phyloP scores from a whole-genome alignment of 257 asterid species.

The Phtheirospermum japonicum region DNA sequence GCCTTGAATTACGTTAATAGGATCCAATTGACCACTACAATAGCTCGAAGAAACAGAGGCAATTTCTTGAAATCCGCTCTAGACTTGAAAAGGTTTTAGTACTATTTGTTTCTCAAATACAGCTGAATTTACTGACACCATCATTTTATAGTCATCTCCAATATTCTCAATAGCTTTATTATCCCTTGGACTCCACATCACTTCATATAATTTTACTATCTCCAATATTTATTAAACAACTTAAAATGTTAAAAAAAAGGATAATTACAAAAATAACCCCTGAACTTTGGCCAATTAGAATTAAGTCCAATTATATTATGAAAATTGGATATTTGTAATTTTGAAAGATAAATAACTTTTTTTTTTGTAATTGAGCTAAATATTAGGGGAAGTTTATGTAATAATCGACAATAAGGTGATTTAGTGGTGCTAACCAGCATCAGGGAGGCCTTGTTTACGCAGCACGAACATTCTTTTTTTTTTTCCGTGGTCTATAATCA shows the following conservation, averaged over 20 bases:
- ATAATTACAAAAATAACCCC: not conserved
- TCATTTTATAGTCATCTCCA: slow-evolving; percentile 36
- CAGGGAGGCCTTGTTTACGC: slow-evolving; percentile 54
- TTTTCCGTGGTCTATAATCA: slow-evolving; percentile 60
- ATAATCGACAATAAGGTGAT: too few species aligned
- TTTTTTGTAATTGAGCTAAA: not conserved
- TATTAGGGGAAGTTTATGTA: not conserved
- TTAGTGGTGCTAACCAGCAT: too few species aligned
- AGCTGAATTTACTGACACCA: slow-evolving; percentile 58
- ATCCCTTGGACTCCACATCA: slow-evolving; percentile 66
- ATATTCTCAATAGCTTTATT: slow-evolving; percentile 37
- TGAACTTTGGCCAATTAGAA: not conserved
- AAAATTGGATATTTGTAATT: not conserved
- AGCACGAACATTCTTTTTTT: slow-evolving; percentile 58
- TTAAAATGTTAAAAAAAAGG: too few species aligned
- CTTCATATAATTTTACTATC: slow-evolving; percentile 32
- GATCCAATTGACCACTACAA: too few species aligned
- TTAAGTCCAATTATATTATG: not conserved
- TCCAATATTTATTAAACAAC: too few species aligned
- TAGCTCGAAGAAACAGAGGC: slow-evolving; percentile 46
- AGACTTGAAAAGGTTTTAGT: slow-evolving; percentile 51
- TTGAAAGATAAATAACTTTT: not conserved
- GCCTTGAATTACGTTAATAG: too few species aligned
- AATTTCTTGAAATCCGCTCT: slow-evolving; percentile 65
- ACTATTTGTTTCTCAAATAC: slow-evolving; percentile 44